Evolutionary conservation across 805 yeast species (phyloP).

Genomic region (Candida coleopterorum): DNA sequence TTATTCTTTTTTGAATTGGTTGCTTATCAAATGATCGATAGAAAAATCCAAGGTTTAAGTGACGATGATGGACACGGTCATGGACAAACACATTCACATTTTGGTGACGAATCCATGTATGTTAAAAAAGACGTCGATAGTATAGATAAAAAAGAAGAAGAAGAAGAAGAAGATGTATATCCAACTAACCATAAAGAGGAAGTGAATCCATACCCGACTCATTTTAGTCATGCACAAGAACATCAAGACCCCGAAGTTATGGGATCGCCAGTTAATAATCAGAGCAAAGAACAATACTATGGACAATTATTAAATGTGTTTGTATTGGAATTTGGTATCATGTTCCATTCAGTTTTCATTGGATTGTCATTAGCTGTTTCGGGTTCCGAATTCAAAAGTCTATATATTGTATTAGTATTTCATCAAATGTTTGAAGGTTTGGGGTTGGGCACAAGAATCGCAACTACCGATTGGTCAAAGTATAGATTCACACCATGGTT

Average conservation of each 20-base stretch:
- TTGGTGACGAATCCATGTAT: conserved; percentile 40
- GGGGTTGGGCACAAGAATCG: conserved; percentile 72
- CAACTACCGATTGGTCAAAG: conserved; percentile 33
- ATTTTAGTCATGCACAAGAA: conserved; percentile 39
- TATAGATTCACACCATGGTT: conserved; percentile 54
- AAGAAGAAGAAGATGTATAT: neutral
- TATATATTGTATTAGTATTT: conserved; percentile 66
- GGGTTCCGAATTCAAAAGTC: conserved; percentile 67
- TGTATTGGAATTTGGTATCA: conserved; percentile 71
- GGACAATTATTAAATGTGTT: conserved; percentile 46
- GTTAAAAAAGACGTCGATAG: conserved; percentile 22
- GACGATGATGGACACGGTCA: conserved; percentile 14
- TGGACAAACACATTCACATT: conserved; percentile 50
- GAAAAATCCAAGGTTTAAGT: conserved; percentile 19
- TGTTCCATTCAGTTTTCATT: conserved; percentile 79
- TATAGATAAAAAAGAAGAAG: conserved; percentile 6
- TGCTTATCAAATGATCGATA: conserved; percentile 44
- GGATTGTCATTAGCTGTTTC: conserved; percentile 76
- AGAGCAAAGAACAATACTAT: conserved; percentile 43
- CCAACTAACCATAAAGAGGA: neutral
- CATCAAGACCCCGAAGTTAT: conserved; percentile 43
- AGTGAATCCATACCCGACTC: conserved; percentile 29
- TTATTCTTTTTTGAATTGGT: conserved; percentile 49
- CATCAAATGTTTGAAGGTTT: conserved; percentile 86
- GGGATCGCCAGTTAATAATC: conserved; percentile 30